Conservation (phyloP, 2,329 filamentous ascomycete species). For the Botrytis fragariae region DNA sequence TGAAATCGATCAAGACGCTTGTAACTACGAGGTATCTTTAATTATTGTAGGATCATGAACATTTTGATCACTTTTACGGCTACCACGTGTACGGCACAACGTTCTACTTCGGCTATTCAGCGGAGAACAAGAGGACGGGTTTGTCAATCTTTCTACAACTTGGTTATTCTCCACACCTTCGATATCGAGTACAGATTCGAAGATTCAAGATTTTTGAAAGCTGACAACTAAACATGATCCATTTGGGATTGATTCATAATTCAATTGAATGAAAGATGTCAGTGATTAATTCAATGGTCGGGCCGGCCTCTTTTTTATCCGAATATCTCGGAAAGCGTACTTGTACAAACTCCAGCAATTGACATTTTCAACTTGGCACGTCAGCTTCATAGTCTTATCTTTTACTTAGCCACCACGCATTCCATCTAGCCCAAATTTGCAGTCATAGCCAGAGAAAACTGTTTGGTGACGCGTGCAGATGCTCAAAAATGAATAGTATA, state of each 20-base stretch:
- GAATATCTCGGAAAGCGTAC: neutral
- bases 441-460: neutral
- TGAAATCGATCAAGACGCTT: neutral
- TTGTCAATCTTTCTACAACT: no score
- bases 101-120: no score
- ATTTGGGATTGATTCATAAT: no score
- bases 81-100: neutral
- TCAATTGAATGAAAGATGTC: no score
- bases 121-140: no score
- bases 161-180: no score
- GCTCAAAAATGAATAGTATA: neutral
- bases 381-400: neutral
- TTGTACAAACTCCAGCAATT: neutral
- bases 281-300: no score
- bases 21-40: no score
- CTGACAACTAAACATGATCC: no score
- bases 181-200: no score
- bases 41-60: neutral
- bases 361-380: neutral
- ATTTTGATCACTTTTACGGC: neutral
- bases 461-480: neutral
- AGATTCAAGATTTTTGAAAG: no score
- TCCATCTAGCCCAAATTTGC: neutral
- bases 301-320: no score
- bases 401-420: conserved; percentile 8